phyloP scores from a whole-genome alignment of 2,329 filamentous ascomycete genomes.

The Colletotrichum melonis region DNA sequence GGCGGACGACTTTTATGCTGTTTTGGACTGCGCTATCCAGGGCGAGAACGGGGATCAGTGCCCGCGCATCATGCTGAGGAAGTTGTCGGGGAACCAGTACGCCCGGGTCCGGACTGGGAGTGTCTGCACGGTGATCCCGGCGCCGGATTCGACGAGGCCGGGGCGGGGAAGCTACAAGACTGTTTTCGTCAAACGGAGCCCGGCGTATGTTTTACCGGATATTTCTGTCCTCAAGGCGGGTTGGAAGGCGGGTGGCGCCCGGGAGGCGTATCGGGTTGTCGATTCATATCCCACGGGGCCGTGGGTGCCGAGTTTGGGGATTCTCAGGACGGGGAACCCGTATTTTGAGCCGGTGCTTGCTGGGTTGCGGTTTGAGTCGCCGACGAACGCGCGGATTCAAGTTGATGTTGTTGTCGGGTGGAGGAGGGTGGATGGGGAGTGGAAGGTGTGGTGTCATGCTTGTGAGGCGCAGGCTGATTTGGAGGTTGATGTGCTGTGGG shows the following conservation, averaged over 20 bases:
- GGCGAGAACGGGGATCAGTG: neutral
- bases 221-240: neutral
- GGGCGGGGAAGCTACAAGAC: neutral
- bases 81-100: neutral
- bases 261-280: neutral
- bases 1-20: neutral
- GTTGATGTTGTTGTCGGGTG: neutral
- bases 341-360: neutral
- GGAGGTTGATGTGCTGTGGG: neutral
- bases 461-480: neutral
- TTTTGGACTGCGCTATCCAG: neutral
- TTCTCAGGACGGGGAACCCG: neutral
- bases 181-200: neutral
- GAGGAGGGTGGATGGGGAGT: neutral
- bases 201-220: neutral
- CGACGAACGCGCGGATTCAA: neutral
- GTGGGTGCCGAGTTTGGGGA: neutral
- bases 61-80: neutral
- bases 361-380: neutral
- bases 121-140: neutral
- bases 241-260: neutral
- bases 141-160: conserved; percentile 1
- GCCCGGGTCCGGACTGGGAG: neutral
- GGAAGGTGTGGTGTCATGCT: neutral
- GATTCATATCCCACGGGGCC: neutral